Percentiles rank a stretch among this genome's conserved stretches.
These are phyloP conservation scores for Metarhizium humberi DNA, from an alignment of 2,329 filamentous ascomycete genomes.

Conservation along the genomic window DNA sequence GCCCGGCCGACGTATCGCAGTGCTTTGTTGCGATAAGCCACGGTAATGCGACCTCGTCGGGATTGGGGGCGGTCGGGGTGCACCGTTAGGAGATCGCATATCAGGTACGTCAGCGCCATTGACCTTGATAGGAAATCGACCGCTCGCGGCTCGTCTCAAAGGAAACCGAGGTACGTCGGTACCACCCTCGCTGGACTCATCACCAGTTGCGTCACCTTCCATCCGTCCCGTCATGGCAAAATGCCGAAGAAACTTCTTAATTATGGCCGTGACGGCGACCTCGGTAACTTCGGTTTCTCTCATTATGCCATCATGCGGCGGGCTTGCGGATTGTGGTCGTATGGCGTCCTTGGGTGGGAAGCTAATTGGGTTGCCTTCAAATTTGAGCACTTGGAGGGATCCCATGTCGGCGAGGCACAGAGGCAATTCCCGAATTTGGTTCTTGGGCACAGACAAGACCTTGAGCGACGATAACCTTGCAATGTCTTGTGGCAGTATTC, in stretches of 20 bases:
- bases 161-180: conserved; percentile 66
- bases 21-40: conserved; percentile 59
- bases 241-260: conserved; percentile 52
- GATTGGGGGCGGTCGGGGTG: conserved; percentile 60
- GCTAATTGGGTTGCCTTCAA: conserved; percentile 77
- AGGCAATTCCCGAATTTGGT: conserved; percentile 77
- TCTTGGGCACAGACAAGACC: conserved; percentile 79
- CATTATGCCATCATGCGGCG: conserved; percentile 43
- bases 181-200: conserved; percentile 61
- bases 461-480: conserved; percentile 75
- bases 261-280: conserved; percentile 48
- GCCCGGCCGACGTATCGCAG: conserved; percentile 56
- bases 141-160: conserved; percentile 52
- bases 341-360: conserved; percentile 68
- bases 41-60: conserved; percentile 71
- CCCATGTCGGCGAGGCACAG: conserved; percentile 81
- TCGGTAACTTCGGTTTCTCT: conserved; percentile 55
- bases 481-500: conserved; percentile 68
- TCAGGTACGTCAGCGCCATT: conserved; percentile 63
- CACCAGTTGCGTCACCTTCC: conserved; percentile 46
- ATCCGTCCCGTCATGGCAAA: conserved; percentile 40
- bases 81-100: conserved; percentile 56
- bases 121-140: conserved; percentile 61
- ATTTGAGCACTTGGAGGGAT: conserved; percentile 79
- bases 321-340: conserved; percentile 45